Base-by-base conservation (phyloP, 192 early-diverging fungal genomes). In the Podila epigama region DNA sequence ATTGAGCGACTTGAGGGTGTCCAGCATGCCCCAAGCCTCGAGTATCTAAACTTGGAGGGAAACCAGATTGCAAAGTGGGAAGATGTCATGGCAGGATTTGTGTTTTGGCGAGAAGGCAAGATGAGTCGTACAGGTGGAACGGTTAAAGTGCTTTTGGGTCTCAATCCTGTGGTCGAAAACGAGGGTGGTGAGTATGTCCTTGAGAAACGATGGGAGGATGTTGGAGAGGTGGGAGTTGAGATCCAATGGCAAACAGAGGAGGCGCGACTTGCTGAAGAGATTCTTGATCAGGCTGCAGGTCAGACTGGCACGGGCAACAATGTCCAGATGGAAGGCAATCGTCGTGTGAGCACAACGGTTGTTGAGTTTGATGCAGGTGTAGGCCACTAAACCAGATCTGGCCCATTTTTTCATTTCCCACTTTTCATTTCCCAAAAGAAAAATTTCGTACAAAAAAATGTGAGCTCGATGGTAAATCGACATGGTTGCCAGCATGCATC, bases 101-200 rank as follows among this genome's bases (percentile, higher is more conserved):
- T 77, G 37, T 77, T 77, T 36, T 77, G 72, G 72, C 18, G 41
- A 10, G 72, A 77, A 56, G 72, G 72, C 66, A 77, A 77, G 56
- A 27, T 77, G 20, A 58, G 53, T 12, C 72, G 66, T 13, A 68
- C 60, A 3, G 72, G 72, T 0, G 60, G 39, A n/a, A 15, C 67
- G 22, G 55, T 68, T 52, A 77, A 77, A 48, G 72, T 77, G 0
- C 52, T 77, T 2, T 40, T 77, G 29, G 72, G 55, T 0, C 20
- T 37, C 25, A 77, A 77, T 20, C 65, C 66, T 29, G 66, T 77
- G 27, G 39, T 68, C 32, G 72, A 68, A 52, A 77, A 77, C 27
- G 72, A 77, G n/a, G 72, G 72, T 18, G 72, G 72, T 2, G 72
- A 77, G 5, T 67, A 77, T 59, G 72, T 77, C 16, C 55, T 77